Evolutionary conservation across 2,329 filamentous ascomycete genomes (phyloP), one percentile per base, ranked within the genome.

Genomic region (Geoglossum cookeanum): DNA sequence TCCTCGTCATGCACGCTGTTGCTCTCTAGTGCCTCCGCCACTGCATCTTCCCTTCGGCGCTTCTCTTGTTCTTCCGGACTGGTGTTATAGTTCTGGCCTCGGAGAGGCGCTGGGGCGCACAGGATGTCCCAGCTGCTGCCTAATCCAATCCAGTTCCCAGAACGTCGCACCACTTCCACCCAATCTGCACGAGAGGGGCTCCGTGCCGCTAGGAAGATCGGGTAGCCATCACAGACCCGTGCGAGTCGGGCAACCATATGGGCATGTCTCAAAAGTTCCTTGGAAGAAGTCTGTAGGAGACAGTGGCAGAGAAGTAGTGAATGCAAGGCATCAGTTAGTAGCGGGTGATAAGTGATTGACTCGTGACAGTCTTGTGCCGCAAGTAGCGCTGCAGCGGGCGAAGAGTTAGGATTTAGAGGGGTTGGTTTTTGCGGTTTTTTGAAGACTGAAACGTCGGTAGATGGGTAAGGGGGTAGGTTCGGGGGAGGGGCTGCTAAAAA

Each of bases 201-300:
- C 55, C 84, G 76, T 29, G 83, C 81, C 0, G 81, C 76, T 61
- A 89, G 81, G 65, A 94, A 91, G 54, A 91, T 78, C 0, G 87
- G 87, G 63, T 87, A 90, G 3, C 86, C 87, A 63, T 92, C 85
- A 54, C 80, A 81, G 29, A 92, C 75, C 22, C 86, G 78, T 3
- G 80, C 77, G 1, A 92, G 75, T 4, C 87, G 81, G 15, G 87
- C 85, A 3, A 84, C 87, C 77, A 90, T 92, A 71, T 88, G 77
- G 0, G 86, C 85, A 66, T 92, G 86, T 39, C 87, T 84, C 55
- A 82, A 78, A 37, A 90, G 77, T 67, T 92, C 87, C 63, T 85
- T 87, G 9, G 79, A 68, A 0, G 86, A 85, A 0, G 87, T 94
- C 68, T 91, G 87, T 6, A 87, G 71, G 8, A 94, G 78, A n/a